Conservation (phyloP, 148 eudicot species). For the Rhododendron henanense region DNA sequence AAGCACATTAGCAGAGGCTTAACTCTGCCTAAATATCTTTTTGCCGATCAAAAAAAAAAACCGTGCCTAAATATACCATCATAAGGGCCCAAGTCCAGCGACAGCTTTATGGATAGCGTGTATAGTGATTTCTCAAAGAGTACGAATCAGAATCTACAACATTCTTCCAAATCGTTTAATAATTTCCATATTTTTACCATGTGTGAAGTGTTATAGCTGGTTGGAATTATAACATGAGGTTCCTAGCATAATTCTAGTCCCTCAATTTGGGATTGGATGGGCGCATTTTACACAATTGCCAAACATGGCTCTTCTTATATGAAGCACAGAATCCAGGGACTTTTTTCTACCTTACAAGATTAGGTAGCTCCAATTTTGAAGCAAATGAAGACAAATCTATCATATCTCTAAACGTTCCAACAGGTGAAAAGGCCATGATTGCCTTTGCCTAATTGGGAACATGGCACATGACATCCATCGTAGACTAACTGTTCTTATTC, state of each 20-base stretch:
- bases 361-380: neutral
- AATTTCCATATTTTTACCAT: neutral
- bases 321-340: slow-evolving; percentile 35
- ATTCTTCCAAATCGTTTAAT: neutral
- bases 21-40: neutral
- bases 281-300: slow-evolving; percentile 24
- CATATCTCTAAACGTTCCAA: neutral
- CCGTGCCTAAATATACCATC: neutral
- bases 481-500: neutral
- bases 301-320: slow-evolving; percentile 14
- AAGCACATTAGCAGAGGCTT: neutral
- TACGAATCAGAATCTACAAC: neutral
- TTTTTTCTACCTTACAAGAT: slow-evolving; percentile 12
- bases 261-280: neutral
- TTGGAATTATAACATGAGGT: neutral
- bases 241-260: neutral
- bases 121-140: neutral
- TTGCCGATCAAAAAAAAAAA: neutral
- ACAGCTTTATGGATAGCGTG: neutral
- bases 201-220: neutral
- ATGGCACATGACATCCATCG: neutral
- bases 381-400: neutral
- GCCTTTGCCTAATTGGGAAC: slow-evolving; percentile 13
- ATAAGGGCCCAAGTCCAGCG: neutral
- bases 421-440: slow-evolving; percentile 6